phyloP scores from a whole-genome alignment of 2,329 filamentous ascomycete species.

The Ampelomyces quisqualis region DNA sequence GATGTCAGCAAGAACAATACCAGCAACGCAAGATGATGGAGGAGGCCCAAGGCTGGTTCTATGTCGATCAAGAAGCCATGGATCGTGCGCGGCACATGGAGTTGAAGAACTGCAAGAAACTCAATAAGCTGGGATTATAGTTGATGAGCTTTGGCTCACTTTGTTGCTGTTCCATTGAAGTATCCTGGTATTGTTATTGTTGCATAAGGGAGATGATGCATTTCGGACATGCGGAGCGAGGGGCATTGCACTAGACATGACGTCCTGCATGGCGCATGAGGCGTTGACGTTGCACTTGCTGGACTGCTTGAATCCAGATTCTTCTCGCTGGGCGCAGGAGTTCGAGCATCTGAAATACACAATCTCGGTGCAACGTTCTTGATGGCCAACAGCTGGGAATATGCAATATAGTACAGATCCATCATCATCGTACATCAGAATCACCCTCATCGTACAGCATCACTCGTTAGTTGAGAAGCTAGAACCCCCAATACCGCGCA shows the following conservation, averaged over 20 bases:
- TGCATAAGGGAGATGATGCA: too few species aligned
- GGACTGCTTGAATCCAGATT: too few species aligned
- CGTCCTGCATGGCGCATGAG: neutral
- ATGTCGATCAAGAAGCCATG: constrained; percentile 76
- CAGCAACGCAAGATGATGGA: constrained; percentile 68
- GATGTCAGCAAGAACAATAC: constrained; percentile 74
- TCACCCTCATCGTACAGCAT: neutral
- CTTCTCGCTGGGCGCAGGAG: too few species aligned
- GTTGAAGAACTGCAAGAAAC: constrained; percentile 59
- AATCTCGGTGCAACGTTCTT: too few species aligned
- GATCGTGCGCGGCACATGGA: constrained; percentile 64
- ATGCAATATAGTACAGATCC: neutral
- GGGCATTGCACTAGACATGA: too few species aligned
- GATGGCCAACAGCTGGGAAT: too few species aligned
- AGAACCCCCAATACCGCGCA: constrained; percentile 51
- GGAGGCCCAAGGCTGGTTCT: constrained; percentile 85
- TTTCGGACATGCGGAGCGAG: too few species aligned
- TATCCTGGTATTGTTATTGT: too few species aligned
- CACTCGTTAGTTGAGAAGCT: neutral
- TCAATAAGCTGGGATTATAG: constrained; percentile 50
- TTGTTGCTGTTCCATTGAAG: too few species aligned
- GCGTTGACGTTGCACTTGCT: too few species aligned
- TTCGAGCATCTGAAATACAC: too few species aligned
- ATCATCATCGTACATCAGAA: neutral
- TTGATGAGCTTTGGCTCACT: too few species aligned